A percentile compares a stretch with the other conserved stretches of the same genome.
phyloP scores from a whole-genome alignment of 208 protist species.

The Trypanosoma vivax region DNA sequence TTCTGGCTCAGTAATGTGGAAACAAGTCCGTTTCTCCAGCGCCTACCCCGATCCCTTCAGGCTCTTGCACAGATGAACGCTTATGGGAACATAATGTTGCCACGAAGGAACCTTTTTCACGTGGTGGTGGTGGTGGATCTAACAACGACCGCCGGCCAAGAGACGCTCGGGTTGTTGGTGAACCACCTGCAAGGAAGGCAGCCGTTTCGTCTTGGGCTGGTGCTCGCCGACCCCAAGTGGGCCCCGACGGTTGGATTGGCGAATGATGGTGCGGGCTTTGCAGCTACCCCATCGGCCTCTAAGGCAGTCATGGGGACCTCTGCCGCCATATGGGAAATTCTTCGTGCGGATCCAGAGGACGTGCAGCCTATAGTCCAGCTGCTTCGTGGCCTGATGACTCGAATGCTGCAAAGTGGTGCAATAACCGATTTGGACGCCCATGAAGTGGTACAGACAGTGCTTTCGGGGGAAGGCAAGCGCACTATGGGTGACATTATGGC shows the following conservation, averaged over 20 bases:
- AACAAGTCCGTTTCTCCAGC: conserved; percentile 38
- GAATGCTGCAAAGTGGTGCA: not conserved
- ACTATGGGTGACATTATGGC: conserved; percentile 4
- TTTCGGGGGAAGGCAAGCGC: conserved; percentile 4
- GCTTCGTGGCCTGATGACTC: not conserved
- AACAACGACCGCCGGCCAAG: conserved; percentile 3
- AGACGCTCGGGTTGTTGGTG: conserved; percentile 11
- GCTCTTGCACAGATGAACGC: not conserved
- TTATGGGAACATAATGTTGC: conserved; percentile 17
- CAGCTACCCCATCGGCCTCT: not conserved
- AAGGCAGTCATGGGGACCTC: conserved; percentile 7
- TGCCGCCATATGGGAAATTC: conserved; percentile 24
- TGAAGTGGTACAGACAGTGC: not conserved
- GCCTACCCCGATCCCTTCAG: conserved; percentile 4
- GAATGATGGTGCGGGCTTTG: not conserved
- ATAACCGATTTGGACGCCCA: not conserved
- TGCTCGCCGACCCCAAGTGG: conserved; percentile 31
- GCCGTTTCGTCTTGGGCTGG: conserved; percentile 49
- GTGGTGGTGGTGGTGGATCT: conserved; percentile 61
- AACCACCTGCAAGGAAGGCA: conserved; percentile 11
- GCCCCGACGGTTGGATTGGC: conserved; percentile 4
- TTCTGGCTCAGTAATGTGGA: conserved; percentile 80
- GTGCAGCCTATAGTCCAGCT: conserved; percentile 1
- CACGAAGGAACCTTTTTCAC: conserved; percentile 72
- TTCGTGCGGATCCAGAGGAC: conserved; percentile 2